A percentile compares a stretch with the other conserved stretches of the same genome.
These are phyloP conservation scores for Pseudoturritis turrita DNA, from an alignment of 345 rosid species.

Conservation along the genomic window DNA sequence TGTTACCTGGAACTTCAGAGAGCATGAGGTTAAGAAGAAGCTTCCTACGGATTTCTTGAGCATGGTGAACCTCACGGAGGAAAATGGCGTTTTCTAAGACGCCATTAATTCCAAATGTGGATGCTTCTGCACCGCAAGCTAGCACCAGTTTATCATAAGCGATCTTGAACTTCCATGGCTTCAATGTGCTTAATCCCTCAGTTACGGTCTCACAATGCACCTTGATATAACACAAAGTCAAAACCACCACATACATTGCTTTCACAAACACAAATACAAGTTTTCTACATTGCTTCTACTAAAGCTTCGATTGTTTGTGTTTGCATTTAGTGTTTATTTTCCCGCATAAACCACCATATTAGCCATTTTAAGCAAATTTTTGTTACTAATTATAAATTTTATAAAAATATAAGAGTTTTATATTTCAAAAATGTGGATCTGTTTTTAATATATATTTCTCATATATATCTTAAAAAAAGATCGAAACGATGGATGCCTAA, in stretches of 20 bases:
- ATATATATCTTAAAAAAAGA: no score
- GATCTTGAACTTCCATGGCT: slow-evolving; percentile 76
- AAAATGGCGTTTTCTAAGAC: slow-evolving; percentile 84
- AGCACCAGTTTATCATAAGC: slow-evolving; percentile 89
- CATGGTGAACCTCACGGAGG: slow-evolving; percentile 89
- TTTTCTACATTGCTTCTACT: background rate
- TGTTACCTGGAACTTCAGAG: slow-evolving; percentile 73
- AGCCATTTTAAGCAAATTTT: background rate
- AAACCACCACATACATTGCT: background rate
- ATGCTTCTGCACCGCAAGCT: slow-evolving; percentile 88
- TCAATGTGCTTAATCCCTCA: slow-evolving; percentile 39
- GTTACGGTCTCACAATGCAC: slow-evolving; percentile 76
- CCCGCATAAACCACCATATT: background rate
- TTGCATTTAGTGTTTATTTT: no score
- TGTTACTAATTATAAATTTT: background rate
- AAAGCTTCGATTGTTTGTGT: no score
- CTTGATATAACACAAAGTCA: slow-evolving; percentile 16
- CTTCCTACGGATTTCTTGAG: slow-evolving; percentile 89
- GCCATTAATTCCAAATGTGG: slow-evolving; percentile 88
- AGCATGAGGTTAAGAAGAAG: slow-evolving; percentile 94
- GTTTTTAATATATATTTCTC: no score
- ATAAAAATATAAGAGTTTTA: no score
- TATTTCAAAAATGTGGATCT: no score
- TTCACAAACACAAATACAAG: background rate
- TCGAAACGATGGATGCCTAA: no score